Evolutionary conservation across 2,329 filamentous ascomycete species (phyloP), one percentile per base, ranked within the genome.

Genomic region (Cadophora luteo-olivacea): DNA sequence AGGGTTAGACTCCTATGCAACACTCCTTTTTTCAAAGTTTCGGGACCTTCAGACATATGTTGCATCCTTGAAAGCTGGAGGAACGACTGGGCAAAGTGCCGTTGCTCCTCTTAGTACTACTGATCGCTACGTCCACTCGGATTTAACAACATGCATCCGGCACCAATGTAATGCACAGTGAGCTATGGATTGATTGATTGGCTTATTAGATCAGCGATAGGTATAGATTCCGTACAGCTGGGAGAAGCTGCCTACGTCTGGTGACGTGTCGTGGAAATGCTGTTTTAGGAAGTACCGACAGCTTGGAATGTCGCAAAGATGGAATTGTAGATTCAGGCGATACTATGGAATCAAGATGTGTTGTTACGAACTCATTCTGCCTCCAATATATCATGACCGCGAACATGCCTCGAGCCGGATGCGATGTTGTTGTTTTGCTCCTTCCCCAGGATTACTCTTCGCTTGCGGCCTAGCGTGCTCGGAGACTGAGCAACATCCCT

Each of bases 401-500:
- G 24, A 36, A 54, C 51, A 54, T 48, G 33, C 19, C 14, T 16
- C 24, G 33, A 33, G 51, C 54, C 33, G 36, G 45, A 60, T 45
- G 57, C 57, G 33, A 55, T 60, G 36, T 66, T 58, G 29, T 52
- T 38, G 51, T 49, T 58, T 25, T 52, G 45, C 55, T 54, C 64
- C 58, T 65, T 64, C 60, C 67, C 68, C 70, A 67, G 70, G 62
- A 67, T 69, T 69, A 54, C 41, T 55, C 16, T 66, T 60, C 61
- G 64, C 62, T 68, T 60, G 49, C 49, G 64, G 58, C 58, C 41
- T 66, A 68, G 62, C 65, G 61, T 38, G 22, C 11, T 62, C 51
- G 25, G 51, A 38, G n/a, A 48, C 32, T 58, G 33, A 66, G 12
- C 33, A 48, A 62, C 68, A 74, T 63, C 71, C 71, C 68, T 74